Percentiles rank a stretch among this genome's conserved stretches.
Evolutionary conservation across 345 rosid genomes (phyloP).

Genomic region (Pistacia atlantica): DNA sequence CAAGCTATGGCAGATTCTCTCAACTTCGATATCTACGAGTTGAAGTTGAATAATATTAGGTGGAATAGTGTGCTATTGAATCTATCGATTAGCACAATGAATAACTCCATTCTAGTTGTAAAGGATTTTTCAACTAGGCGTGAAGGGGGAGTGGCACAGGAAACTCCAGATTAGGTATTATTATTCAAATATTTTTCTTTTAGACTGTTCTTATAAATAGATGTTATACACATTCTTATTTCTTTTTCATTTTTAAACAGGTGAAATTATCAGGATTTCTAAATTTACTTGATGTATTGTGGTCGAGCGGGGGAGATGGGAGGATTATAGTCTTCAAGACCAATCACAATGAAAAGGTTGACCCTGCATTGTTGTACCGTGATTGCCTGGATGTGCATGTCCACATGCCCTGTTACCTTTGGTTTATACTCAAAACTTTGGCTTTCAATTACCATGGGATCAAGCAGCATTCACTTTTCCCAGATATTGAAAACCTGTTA

Average conservation of each 20-base stretch:
- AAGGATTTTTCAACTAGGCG: conserved; percentile 16
- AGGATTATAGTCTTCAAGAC: conserved; percentile 40
- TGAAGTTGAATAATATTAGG: conserved; percentile 31
- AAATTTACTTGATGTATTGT: conserved; percentile 34
- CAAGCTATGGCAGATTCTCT: conserved; percentile 36
- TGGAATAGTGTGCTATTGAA: conserved; percentile 21
- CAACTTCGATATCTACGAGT: conserved; percentile 28
- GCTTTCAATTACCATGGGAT: conserved; percentile 24
- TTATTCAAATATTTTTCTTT: too few relatives aligned
- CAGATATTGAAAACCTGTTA: too few relatives aligned
- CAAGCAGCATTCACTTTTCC: neutral
- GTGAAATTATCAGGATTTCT: conserved; percentile 33
- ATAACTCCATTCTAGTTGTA: conserved; percentile 35
- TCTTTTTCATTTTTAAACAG: neutral
- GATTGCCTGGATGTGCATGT: conserved; percentile 30
- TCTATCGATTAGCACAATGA: conserved; percentile 28
- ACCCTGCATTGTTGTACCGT: conserved; percentile 25
- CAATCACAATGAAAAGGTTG: conserved; percentile 31
- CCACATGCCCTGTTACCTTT: conserved; percentile 29
- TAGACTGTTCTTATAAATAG: neutral
- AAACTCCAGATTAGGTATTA: too few relatives aligned
- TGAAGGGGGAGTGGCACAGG: too few relatives aligned
- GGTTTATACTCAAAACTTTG: conserved; percentile 22
- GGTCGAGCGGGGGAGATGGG: conserved; percentile 44
- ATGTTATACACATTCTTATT: neutral